These are phyloP conservation scores for Lodderomyces elongisporus DNA, from an alignment of 1,139 yeast species.

Conservation along the genomic window DNA sequence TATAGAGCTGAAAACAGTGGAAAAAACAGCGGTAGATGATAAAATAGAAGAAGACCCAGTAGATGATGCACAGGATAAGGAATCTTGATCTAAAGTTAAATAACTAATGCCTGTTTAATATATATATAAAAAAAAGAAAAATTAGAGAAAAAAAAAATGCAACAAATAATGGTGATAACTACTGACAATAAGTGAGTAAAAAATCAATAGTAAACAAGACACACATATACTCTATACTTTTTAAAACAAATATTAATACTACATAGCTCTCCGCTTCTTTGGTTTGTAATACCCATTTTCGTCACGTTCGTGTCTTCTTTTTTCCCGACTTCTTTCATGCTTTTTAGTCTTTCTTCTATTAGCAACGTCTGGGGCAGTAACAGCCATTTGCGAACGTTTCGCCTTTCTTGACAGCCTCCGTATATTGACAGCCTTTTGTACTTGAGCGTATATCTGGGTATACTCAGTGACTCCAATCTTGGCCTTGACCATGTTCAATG, in stretches of 20 bases:
- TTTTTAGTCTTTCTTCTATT: slow-evolving; percentile 74
- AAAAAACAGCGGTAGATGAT: neutral
- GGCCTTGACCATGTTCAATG: slow-evolving; percentile 61
- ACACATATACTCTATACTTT: no score
- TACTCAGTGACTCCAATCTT: slow-evolving; percentile 74
- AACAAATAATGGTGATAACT: no score
- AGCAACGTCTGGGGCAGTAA: slow-evolving; percentile 74
- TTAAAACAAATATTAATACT: no score
- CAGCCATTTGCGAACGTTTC: slow-evolving; percentile 70
- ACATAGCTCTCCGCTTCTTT: slow-evolving; percentile 43
- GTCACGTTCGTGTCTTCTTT: slow-evolving; percentile 69
- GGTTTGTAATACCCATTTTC: slow-evolving; percentile 71
- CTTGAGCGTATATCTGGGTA: slow-evolving; percentile 58
- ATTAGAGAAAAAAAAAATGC: no score
- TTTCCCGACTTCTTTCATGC: slow-evolving; percentile 71
- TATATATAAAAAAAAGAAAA: no score
- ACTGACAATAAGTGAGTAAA: no score
- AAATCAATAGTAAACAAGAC: no score
- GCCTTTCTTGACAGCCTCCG: slow-evolving; percentile 75
- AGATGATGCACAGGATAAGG: no score
- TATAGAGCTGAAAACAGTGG: neutral
- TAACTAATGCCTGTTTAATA: no score
- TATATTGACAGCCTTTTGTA: slow-evolving; percentile 52
- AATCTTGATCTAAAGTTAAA: no score
- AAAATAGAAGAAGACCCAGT: neutral